Conservation (phyloP, 139 green algal species). For the Asterochloris sp. region DNA sequence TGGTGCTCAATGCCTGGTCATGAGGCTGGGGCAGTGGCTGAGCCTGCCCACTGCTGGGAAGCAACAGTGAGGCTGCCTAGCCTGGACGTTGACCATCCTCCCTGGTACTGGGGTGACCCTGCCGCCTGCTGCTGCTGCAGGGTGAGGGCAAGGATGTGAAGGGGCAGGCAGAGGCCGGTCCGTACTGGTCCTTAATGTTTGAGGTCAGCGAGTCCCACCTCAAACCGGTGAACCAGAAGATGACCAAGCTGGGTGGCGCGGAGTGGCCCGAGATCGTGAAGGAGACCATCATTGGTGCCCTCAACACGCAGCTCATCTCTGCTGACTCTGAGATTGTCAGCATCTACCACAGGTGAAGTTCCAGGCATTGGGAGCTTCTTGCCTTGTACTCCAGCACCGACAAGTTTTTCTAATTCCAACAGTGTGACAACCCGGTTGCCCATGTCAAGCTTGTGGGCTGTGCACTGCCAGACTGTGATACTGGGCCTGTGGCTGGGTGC, state of each 20-base stretch:
- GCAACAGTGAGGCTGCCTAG: too few relatives aligned
- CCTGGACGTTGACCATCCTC: neutral
- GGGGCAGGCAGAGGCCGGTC: constrained; percentile 35
- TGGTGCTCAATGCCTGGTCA: neutral
- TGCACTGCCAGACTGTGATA: too few relatives aligned
- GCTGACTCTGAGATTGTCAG: constrained; percentile 71
- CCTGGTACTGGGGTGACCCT: too few relatives aligned
- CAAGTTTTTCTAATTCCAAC: neutral
- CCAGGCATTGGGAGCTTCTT: neutral
- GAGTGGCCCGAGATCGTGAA: constrained; percentile 62
- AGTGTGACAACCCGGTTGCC: neutral
- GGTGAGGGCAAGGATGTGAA: constrained; percentile 42
- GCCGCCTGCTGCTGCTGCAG: neutral
- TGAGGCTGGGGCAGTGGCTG: neutral
- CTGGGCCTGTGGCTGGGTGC: too few relatives aligned
- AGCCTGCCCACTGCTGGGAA: neutral
- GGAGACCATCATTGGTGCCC: constrained; percentile 73
- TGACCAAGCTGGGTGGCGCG: constrained; percentile 55
- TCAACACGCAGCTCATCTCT: constrained; percentile 71
- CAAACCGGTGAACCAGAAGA: constrained; percentile 72
- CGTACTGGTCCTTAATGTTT: constrained; percentile 95
- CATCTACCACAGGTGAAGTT: constrained; percentile 67
- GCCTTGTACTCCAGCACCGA: neutral
- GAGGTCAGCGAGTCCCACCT: constrained; percentile 75
- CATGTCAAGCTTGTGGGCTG: neutral